A percentile compares a stretch with the other conserved stretches of the same genome.
These are phyloP conservation scores for Neonectria neomacrospora DNA, from an alignment of 2,329 filamentous ascomycete species.

Conservation along the genomic window DNA sequence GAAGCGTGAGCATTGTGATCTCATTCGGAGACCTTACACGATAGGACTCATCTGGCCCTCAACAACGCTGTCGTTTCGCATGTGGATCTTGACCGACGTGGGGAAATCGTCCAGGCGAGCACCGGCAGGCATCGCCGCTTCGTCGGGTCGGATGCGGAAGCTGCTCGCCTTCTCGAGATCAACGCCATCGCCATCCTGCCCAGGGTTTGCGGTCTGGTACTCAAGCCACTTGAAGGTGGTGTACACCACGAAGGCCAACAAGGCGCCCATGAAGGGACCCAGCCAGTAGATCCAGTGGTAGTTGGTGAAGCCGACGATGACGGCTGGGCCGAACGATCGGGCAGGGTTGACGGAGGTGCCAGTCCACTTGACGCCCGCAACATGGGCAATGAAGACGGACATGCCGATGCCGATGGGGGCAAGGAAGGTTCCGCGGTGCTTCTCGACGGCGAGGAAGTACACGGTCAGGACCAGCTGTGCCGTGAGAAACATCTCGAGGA, in stretches of 20 bases:
- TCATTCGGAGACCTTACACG: neutral
- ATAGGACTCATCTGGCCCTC: slow-evolving; percentile 32
- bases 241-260: slow-evolving; percentile 63
- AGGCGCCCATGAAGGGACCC: slow-evolving; percentile 61
- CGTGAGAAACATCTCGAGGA: slow-evolving; percentile 75
- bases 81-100: slow-evolving; percentile 24
- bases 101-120: slow-evolving; percentile 34
- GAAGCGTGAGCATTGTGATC: neutral
- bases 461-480: slow-evolving; percentile 72
- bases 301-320: slow-evolving; percentile 54
- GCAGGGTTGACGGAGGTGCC: slow-evolving; percentile 63
- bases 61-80: slow-evolving; percentile 39
- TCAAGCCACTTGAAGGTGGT: slow-evolving; percentile 62
- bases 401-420: slow-evolving; percentile 79
- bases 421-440: slow-evolving; percentile 77
- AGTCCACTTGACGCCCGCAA: slow-evolving; percentile 59
- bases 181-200: slow-evolving; percentile 57
- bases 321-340: slow-evolving; percentile 61
- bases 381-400: slow-evolving; percentile 71
- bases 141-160: slow-evolving; percentile 10
- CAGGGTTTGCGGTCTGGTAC: slow-evolving; percentile 62
- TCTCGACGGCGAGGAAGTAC: slow-evolving; percentile 77
- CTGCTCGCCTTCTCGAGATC: slow-evolving; percentile 36
- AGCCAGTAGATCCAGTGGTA: slow-evolving; percentile 68
- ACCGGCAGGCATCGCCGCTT: slow-evolving; percentile 24